Percentiles rank a stretch among this genome's conserved stretches.
Evolutionary conservation across 495 filamentous ascomycete species (phyloP).

Genomic region (Penicillium ochrochloron): DNA sequence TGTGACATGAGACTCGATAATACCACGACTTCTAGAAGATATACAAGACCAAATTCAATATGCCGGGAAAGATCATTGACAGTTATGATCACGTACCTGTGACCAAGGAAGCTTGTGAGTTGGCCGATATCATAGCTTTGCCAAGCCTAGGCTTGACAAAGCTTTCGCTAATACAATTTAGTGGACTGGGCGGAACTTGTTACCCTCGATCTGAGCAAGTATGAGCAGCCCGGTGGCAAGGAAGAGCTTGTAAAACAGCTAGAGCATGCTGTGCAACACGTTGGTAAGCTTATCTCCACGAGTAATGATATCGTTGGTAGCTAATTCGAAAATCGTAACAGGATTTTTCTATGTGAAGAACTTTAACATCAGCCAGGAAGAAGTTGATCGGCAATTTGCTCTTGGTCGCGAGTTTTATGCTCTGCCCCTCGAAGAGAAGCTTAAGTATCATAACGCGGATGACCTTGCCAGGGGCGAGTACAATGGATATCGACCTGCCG

Average conservation of each 20-base stretch:
- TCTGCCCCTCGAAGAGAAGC: conserved; percentile 60
- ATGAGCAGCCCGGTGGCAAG: conserved; percentile 57
- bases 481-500: conserved; percentile 51
- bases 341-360: conserved; percentile 61
- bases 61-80: conserved; percentile 50
- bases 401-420: conserved; percentile 58
- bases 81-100: conserved; percentile 54
- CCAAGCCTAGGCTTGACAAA: neutral
- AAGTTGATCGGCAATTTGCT: conserved; percentile 61
- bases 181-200: conserved; percentile 61
- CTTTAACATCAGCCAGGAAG: conserved; percentile 59
- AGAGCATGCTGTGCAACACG: conserved; percentile 59
- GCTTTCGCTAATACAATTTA: conserved; percentile 23
- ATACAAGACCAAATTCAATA: conserved; percentile 21
- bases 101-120: conserved; percentile 51
- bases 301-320: neutral
- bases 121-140: neutral
- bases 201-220: conserved; percentile 57
- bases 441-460: conserved; percentile 46
- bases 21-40: neutral
- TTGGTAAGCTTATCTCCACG: conserved; percentile 40
- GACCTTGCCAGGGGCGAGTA: conserved; percentile 43
- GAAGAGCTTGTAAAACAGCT: conserved; percentile 58
- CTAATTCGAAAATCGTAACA: conserved; percentile 6
- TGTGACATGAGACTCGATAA: neutral